Evolutionary conservation across 73 alveolate species (phyloP).

Genomic region (Durusdinium trenchii): DNA sequence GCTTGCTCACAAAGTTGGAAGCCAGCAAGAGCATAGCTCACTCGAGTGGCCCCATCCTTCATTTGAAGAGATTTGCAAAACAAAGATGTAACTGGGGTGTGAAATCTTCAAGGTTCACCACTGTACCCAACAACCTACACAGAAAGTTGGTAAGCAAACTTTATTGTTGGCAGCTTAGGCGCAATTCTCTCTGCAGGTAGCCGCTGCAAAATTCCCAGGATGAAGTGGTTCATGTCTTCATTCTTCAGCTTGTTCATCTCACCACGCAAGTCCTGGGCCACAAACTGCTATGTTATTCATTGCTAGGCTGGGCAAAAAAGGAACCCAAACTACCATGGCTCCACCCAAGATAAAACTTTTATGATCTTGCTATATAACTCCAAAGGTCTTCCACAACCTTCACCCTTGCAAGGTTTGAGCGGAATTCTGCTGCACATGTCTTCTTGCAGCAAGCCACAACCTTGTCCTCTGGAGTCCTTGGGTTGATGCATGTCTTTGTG

Average conservation of each 20-base stretch:
- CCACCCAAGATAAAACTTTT: not conserved
- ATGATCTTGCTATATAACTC: not conserved
- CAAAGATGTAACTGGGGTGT: not conserved
- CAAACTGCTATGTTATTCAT: not conserved
- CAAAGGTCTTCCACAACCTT: not conserved
- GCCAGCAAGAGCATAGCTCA: not conserved
- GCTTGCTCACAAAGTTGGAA: not conserved
- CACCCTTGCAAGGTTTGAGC: not conserved
- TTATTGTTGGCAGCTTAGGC: not conserved
- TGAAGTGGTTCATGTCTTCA: not conserved
- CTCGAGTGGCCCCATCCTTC: not conserved
- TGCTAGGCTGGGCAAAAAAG: not conserved
- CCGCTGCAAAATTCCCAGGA: not conserved
- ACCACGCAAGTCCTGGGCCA: constrained; percentile 5
- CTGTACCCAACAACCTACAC: not conserved
- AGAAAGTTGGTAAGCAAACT: not conserved
- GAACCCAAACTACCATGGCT: too few species aligned
- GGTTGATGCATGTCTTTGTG: not conserved
- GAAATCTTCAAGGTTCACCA: not conserved
- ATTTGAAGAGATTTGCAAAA: too few species aligned
- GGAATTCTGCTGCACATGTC: not conserved
- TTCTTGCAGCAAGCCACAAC: not conserved
- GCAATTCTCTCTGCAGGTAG: not conserved
- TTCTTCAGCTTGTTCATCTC: not conserved
- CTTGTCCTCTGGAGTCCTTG: not conserved